These are phyloP conservation scores for Coelastrella sp. DNA, from an alignment of 139 green algal species.

Conservation along the genomic window DNA sequence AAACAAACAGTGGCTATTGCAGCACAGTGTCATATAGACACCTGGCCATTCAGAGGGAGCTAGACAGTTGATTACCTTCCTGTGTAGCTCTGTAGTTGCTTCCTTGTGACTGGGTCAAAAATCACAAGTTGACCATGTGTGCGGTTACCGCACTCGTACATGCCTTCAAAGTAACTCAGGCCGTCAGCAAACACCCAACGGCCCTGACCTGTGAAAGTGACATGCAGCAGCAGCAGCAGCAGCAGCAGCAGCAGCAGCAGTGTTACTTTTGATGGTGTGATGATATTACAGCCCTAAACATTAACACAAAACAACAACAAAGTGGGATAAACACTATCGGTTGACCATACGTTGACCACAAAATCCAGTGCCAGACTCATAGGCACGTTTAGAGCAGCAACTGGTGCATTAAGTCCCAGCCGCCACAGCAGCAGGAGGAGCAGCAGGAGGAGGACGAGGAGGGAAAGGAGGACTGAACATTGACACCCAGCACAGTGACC, in stretches of 20 bases:
- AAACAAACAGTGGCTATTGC: neutral
- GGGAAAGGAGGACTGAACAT: no score
- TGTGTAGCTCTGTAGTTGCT: neutral
- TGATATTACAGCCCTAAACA: no score
- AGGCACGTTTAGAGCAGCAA: no score
- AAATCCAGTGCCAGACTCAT: no score
- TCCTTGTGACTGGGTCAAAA: neutral
- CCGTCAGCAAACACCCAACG: slow-evolving; percentile 42
- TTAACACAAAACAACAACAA: no score
- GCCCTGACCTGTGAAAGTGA: slow-evolving; percentile 31
- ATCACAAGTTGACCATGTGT: slow-evolving; percentile 26
- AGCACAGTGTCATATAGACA: neutral
- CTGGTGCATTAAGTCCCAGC: no score
- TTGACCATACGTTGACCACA: no score
- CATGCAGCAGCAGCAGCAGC: neutral
- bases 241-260: slow-evolving; percentile 5
- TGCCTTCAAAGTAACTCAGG: slow-evolving; percentile 6
- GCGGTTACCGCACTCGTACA: neutral
- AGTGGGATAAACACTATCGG: no score
- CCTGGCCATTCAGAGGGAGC: neutral
- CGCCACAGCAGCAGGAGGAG: no score
- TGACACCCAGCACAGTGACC: no score
- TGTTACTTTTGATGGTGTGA: no score
- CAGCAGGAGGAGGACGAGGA: no score
- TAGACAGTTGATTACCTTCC: neutral